Evolutionary conservation across 345 rosid genomes (phyloP).

Genomic region (Reutealis trisperma): DNA sequence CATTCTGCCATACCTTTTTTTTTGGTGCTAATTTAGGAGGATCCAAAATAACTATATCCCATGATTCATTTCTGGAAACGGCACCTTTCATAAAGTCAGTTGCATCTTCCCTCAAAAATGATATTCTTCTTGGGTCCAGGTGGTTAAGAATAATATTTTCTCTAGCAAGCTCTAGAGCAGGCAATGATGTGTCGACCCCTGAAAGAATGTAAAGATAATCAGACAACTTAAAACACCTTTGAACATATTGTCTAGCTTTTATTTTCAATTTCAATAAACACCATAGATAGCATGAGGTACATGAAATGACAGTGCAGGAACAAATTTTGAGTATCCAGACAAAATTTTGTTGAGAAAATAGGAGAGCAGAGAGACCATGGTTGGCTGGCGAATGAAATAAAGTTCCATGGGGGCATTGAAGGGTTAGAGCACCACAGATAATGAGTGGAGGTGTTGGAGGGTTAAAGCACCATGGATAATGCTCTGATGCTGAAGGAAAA

Average conservation of each 20-base stretch:
- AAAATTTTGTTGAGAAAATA: not conserved
- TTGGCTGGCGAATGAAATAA: not conserved
- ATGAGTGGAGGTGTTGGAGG: not conserved
- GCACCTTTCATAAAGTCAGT: conserved; percentile 79
- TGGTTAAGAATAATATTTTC: conserved; percentile 74
- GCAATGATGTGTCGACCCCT: conserved; percentile 83
- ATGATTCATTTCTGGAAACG: conserved; percentile 64
- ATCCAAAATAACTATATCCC: conserved; percentile 88
- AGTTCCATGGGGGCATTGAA: not conserved
- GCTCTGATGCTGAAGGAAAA: not conserved
- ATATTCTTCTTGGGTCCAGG: conserved; percentile 59
- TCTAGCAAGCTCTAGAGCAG: conserved; percentile 87
- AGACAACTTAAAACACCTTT: not conserved
- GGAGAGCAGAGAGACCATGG: not conserved
- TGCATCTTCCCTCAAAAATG: conserved; percentile 72
- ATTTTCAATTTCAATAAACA: not conserved
- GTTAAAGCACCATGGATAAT: not conserved
- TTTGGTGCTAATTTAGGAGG: conserved; percentile 90
- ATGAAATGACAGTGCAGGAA: not conserved
- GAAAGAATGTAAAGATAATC: conserved; percentile 18
- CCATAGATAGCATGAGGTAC: not conserved
- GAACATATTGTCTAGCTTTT: not conserved
- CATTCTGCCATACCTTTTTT: conserved; percentile 52
- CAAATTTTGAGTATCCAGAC: not conserved
- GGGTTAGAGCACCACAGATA: not conserved